Conservation (phyloP, 148 eudicot genomes). For the Talinum fruticosum region DNA sequence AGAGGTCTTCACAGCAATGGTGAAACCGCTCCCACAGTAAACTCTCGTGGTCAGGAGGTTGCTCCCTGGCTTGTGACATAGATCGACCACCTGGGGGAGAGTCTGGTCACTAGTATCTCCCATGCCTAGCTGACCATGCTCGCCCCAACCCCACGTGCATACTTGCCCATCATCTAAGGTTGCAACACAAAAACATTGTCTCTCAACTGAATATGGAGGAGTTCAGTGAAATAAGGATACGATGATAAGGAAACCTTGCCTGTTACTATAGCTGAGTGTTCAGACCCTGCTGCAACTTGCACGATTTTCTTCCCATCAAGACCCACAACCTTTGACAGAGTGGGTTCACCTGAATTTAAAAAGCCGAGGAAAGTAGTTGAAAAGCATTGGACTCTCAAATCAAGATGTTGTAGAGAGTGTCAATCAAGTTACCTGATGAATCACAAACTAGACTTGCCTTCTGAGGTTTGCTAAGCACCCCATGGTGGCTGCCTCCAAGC, state of each 20-base stretch:
- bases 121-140: conserved; percentile 94
- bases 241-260: conserved; percentile 32
- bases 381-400: background rate
- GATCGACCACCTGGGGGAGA: conserved; percentile 49
- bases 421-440: conserved; percentile 36
- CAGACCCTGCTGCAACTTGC: conserved; percentile 82
- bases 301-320: conserved; percentile 37
- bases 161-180: conserved; percentile 55
- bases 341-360: conserved; percentile 27
- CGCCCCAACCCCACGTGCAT: conserved; percentile 99
- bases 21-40: conserved; percentile 94
- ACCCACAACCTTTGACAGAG: conserved; percentile 33
- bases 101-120: conserved; percentile 61
- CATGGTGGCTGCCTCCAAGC: conserved; percentile 77
- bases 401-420: background rate
- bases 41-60: conserved; percentile 25
- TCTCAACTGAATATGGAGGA: background rate
- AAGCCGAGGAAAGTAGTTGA: background rate
- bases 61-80: conserved; percentile 21
- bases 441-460: conserved; percentile 24
- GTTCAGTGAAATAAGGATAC: background rate
- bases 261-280: conserved; percentile 75
- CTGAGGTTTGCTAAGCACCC: conserved; percentile 44
- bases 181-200: background rate
- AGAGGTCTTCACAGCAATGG: conserved; percentile 35